A percentile compares a stretch with the other conserved stretches of the same genome.
phyloP scores from a whole-genome alignment of 2,329 filamentous ascomycete genomes.

The Xylaria multiplex region DNA sequence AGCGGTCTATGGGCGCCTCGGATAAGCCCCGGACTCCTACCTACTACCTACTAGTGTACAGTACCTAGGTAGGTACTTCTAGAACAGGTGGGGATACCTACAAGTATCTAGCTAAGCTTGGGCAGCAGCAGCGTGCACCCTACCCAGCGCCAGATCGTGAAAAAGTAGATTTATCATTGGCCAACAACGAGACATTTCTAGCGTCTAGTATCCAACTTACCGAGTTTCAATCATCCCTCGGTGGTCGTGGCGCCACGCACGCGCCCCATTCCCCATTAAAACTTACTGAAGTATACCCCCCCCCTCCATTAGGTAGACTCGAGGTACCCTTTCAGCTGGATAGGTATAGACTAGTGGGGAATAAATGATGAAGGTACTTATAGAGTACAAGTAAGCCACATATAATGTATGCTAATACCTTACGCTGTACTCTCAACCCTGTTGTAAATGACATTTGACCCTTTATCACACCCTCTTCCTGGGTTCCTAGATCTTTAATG shows the following conservation, averaged over 20 bases:
- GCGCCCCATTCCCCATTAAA: constrained; percentile 3
- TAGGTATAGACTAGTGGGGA: not conserved
- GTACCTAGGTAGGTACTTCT: no score
- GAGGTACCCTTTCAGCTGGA: not conserved
- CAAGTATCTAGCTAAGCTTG: not conserved
- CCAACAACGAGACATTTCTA: no score
- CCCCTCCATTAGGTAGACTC: not conserved
- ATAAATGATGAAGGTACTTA: not conserved
- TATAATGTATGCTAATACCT: no score
- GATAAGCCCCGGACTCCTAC: constrained; percentile 8
- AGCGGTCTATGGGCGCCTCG: constrained; percentile 5
- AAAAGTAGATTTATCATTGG: no score
- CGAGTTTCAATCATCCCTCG: not conserved
- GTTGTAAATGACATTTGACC: not conserved
- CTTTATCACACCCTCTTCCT: not conserved
- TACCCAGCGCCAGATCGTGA: no score
- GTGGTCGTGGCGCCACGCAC: constrained; percentile 12
- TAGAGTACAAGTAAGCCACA: constrained; percentile 7
- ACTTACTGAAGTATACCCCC: not conserved
- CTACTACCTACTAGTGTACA: no score
- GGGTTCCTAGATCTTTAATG: not conserved
- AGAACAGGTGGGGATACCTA: not conserved
- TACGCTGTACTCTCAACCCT: not conserved
- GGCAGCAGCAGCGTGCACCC: no score
- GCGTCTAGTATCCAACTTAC: no score